A percentile compares a stretch with the other conserved stretches of the same genome.
Conservation (phyloP, 2,329 filamentous ascomycete species). For the Fusarium penzigii region DNA sequence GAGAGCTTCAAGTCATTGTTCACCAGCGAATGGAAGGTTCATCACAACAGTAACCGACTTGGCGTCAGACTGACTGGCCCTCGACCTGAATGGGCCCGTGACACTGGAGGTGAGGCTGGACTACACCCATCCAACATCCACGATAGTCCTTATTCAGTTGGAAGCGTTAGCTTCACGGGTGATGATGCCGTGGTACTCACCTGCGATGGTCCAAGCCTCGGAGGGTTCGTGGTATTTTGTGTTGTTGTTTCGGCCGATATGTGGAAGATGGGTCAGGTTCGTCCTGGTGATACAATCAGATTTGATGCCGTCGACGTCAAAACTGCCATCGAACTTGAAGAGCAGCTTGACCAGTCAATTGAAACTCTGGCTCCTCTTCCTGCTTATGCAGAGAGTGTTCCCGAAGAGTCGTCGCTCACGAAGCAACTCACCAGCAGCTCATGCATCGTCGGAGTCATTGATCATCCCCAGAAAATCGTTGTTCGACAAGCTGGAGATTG, state of each 20-base stretch:
- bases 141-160: constrained; percentile 41
- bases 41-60: constrained; percentile 43
- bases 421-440: not conserved
- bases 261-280: constrained; percentile 45
- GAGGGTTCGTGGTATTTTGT: constrained; percentile 42
- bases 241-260: constrained; percentile 40
- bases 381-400: fast-evolving
- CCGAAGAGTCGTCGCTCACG: not conserved
- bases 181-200: constrained; percentile 42
- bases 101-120: constrained; percentile 39
- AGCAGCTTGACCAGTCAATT: constrained; percentile 23
- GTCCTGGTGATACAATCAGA: constrained; percentile 39
- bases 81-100: constrained; percentile 38
- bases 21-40: constrained; percentile 37
- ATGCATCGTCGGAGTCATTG: constrained; percentile 17
- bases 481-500: constrained; percentile 36
- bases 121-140: constrained; percentile 45
- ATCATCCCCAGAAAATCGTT: constrained; percentile 13
- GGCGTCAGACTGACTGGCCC: constrained; percentile 42
- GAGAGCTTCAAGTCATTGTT: constrained; percentile 35
- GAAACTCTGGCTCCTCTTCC: constrained; percentile 14
- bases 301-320: constrained; percentile 33
- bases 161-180: constrained; percentile 45
- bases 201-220: constrained; percentile 42
- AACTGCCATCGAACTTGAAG: constrained; percentile 27